Evolutionary conservation across 345 rosid species (phyloP).

Genomic region (Salix koriyanagi): DNA sequence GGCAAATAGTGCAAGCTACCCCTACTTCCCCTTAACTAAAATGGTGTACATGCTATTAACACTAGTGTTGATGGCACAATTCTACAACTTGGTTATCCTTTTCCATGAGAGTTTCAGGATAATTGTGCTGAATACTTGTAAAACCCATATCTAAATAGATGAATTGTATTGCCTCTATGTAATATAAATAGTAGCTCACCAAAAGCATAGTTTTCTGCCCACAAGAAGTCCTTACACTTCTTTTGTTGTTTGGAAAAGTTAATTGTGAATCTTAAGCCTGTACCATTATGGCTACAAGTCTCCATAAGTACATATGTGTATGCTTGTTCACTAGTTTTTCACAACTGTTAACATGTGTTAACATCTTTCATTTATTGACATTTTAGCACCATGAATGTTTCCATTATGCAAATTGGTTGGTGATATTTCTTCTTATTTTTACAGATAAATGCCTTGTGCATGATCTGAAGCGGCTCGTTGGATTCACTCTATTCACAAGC

Average conservation of each 20-base stretch:
- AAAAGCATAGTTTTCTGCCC: neutral
- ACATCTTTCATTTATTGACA: neutral
- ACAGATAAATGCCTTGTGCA: conserved; percentile 79
- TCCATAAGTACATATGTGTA: neutral
- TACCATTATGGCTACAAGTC: neutral
- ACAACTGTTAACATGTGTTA: neutral
- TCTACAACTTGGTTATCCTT: neutral
- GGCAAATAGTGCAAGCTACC: neutral
- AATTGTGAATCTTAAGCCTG: neutral
- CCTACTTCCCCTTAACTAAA: neutral
- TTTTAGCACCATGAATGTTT: neutral
- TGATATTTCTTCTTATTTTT: conserved; percentile 15
- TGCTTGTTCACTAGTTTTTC: neutral
- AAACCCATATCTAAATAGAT: neutral
- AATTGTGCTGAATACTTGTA: neutral
- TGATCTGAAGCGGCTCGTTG: conserved; percentile 89
- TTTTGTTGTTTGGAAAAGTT: neutral
- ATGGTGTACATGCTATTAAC: neutral
- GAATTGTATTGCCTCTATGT: neutral
- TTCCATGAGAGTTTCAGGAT: neutral
- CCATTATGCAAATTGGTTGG: neutral
- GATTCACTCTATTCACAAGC: conserved; percentile 91
- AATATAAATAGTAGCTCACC: neutral
- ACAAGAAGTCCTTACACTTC: neutral
- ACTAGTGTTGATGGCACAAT: neutral